Conservation (phyloP, 78 protist species). For the Cavenderia fasciculata region DNA sequence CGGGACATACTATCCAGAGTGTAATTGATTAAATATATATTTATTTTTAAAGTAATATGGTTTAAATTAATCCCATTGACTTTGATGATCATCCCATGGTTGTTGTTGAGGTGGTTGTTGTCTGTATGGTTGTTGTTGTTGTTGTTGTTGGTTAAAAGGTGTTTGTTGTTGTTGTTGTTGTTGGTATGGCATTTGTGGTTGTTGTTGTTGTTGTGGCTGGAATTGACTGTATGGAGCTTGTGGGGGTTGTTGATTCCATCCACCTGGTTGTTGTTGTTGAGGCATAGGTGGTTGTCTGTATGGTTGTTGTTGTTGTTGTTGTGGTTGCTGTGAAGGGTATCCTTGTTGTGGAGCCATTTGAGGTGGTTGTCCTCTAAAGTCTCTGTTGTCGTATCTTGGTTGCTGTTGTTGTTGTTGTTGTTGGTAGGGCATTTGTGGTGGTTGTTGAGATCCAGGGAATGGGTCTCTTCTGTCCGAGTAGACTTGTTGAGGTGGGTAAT, state of each 20-base stretch:
- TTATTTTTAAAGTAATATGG: not conserved
- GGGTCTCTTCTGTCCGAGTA: not conserved
- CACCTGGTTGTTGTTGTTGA: not conserved
- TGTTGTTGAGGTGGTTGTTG: not conserved
- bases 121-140: not conserved
- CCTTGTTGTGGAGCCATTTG: not conserved
- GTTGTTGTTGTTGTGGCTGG: not conserved
- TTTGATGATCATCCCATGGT: not conserved
- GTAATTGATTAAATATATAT: too few species aligned
- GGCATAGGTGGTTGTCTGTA: not conserved
- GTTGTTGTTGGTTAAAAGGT: not conserved
- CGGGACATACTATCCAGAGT: too few species aligned
- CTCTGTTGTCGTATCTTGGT: not conserved
- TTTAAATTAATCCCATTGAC: not conserved
- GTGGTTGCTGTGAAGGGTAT: not conserved
- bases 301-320: not conserved
- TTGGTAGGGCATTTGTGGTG: not conserved
- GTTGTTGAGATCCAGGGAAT: not conserved
- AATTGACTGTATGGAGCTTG: not conserved
- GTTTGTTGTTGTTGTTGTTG: not conserved
- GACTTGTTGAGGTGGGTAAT: slow-evolving; percentile 21
- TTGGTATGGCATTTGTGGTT: slow-evolving; percentile 23
- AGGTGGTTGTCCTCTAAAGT: too few species aligned
- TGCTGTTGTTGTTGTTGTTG: slow-evolving; percentile 28
- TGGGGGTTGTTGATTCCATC: not conserved